Conservation (phyloP, 139 green algal species). For the Trebouxia sp. region DNA sequence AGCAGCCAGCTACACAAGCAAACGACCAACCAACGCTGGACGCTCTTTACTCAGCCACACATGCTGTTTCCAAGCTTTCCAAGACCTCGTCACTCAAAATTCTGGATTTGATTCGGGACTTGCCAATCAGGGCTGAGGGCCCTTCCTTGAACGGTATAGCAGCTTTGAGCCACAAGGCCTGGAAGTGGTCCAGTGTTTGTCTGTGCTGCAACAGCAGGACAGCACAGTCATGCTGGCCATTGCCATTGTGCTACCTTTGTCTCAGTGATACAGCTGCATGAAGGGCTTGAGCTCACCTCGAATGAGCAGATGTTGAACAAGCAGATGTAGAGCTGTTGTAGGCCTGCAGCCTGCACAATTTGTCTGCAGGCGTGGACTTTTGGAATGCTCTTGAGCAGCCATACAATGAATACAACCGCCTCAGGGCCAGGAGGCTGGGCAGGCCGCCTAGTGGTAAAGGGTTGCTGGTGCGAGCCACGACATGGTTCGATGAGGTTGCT, state of each 20-base stretch:
- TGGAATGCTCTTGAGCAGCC: too few species aligned
- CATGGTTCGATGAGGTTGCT: constrained; percentile 19
- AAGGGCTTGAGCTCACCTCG: too few species aligned
- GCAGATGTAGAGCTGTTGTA: too few species aligned
- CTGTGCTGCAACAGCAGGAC: too few species aligned
- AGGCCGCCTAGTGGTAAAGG: not conserved
- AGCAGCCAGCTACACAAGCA: not conserved
- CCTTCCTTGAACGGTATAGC: not conserved
- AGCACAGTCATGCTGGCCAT: too few species aligned
- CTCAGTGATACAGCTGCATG: too few species aligned
- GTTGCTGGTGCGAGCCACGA: not conserved
- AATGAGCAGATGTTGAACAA: too few species aligned
- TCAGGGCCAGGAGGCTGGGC: not conserved
- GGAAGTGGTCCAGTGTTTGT: too few species aligned
- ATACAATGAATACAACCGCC: not conserved
- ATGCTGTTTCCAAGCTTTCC: constrained; percentile 8
- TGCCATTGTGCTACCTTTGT: too few species aligned
- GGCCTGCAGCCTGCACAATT: not conserved
- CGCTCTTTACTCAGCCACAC: not conserved
- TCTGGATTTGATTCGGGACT: not conserved
- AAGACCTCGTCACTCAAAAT: not conserved
- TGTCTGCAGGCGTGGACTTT: not conserved
- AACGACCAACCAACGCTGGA: not conserved
- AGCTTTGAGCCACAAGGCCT: not conserved
- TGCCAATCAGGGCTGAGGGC: not conserved